These are phyloP conservation scores for Kodamaea alishanica DNA, from an alignment of 1,139 yeast genomes.

Conservation along the genomic window DNA sequence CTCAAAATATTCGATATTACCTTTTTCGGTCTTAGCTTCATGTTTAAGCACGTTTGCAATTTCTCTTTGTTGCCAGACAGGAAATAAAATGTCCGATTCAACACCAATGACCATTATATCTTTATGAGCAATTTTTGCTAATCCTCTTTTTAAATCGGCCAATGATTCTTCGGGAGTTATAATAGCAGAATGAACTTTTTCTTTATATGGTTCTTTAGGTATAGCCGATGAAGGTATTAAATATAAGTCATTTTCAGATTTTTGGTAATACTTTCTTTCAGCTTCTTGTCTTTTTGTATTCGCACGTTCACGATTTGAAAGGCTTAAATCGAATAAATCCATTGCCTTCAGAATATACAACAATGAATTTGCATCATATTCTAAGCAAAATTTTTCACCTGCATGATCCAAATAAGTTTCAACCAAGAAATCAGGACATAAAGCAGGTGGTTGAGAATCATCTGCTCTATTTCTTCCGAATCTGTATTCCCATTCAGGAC, in stretches of 20 bases:
- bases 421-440: constrained; percentile 88
- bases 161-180: constrained; percentile 51
- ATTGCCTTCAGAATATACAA: constrained; percentile 86
- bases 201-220: constrained; percentile 56
- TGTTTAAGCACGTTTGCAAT: constrained; percentile 58
- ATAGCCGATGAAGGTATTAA: constrained; percentile 27
- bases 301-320: constrained; percentile 43
- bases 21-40: constrained; percentile 19
- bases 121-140: constrained; percentile 58
- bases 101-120: constrained; percentile 82
- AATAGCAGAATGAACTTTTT: constrained; percentile 35
- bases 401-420: constrained; percentile 93
- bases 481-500: constrained; percentile 95
- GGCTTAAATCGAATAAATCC: constrained; percentile 88
- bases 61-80: constrained; percentile 92
- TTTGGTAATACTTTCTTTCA: constrained; percentile 21
- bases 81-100: constrained; percentile 85
- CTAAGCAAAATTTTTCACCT: constrained; percentile 88
- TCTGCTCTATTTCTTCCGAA: constrained; percentile 88
- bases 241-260: constrained; percentile 6
- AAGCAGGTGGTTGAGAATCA: constrained; percentile 73
- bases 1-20: constrained; percentile 59
- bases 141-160: constrained; percentile 62
- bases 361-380: constrained; percentile 88
- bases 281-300: constrained; percentile 35